Evolutionary conservation across 495 filamentous ascomycete genomes (phyloP).

Genomic region (Daldinia concentrica): DNA sequence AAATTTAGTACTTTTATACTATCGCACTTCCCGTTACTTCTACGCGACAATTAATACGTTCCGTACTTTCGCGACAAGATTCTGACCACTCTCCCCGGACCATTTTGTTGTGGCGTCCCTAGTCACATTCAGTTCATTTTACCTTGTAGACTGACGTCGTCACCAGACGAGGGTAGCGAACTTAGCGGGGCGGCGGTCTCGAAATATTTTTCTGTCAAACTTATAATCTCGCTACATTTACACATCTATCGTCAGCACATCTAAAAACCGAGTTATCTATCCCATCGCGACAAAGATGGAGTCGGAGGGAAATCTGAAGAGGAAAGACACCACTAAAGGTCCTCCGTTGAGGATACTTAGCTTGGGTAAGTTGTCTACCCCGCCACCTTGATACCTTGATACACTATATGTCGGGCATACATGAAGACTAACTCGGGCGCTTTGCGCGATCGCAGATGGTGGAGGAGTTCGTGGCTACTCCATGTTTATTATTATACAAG

Average conservation of each 20-base stretch:
- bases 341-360: slow-evolving; percentile 92
- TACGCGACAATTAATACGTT: slow-evolving; percentile 1
- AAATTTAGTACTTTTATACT: not conserved
- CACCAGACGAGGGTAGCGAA: slow-evolving; percentile 33
- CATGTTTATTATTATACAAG: slow-evolving; percentile 93
- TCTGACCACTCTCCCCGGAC: too few relatives aligned
- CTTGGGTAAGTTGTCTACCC: slow-evolving; percentile 69
- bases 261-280: slow-evolving; percentile 5
- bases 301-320: slow-evolving; percentile 52
- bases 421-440: slow-evolving; percentile 24
- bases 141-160: slow-evolving; percentile 38
- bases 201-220: slow-evolving; percentile 17
- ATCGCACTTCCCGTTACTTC: not conserved
- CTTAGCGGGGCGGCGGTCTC: slow-evolving; percentile 18
- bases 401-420: not conserved
- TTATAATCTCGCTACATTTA: slow-evolving; percentile 1
- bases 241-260: slow-evolving; percentile 2
- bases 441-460: slow-evolving; percentile 69
- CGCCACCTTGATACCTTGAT: not conserved
- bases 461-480: slow-evolving; percentile 97
- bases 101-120: slow-evolving; percentile 11
- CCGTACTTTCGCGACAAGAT: slow-evolving; percentile 1
- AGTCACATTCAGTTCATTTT: slow-evolving; percentile 27
- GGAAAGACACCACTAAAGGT: slow-evolving; percentile 94
- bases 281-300: slow-evolving; percentile 37